Percentiles rank a stretch among this genome's conserved stretches.
Evolutionary conservation across 768 basidiomycete species (phyloP).

Genomic region (Leccinum imitatum): DNA sequence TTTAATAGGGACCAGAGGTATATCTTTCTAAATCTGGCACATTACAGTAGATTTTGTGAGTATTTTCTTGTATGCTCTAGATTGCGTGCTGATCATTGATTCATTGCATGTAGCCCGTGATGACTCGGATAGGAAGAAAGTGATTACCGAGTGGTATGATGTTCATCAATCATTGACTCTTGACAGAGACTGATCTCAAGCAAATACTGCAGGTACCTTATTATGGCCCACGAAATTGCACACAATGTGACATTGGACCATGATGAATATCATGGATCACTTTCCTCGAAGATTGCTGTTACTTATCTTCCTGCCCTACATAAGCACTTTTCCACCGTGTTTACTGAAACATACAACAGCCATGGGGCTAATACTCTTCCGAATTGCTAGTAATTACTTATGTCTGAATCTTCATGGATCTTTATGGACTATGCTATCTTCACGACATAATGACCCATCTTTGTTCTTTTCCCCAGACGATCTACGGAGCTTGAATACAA

Average conservation of each 20-base stretch:
- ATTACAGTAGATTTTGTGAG: conserved; percentile 13
- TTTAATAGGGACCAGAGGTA: conserved; percentile 17
- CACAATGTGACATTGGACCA: conserved; percentile 25
- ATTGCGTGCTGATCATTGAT: neutral
- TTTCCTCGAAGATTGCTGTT: conserved; percentile 16
- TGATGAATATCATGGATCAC: conserved; percentile 27
- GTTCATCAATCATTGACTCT: neutral
- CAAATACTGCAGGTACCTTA: conserved; percentile 22
- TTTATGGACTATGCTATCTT: neutral
- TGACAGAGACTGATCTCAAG: neutral
- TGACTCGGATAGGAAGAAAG: conserved; percentile 3
- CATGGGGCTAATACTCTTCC: too few species aligned
- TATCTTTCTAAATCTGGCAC: conserved; percentile 17
- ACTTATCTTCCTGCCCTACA: conserved; percentile 6
- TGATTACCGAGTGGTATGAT: conserved; percentile 13
- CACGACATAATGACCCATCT: neutral
- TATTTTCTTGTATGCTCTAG: neutral
- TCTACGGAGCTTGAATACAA: too few species aligned
- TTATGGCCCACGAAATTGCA: conserved; percentile 31
- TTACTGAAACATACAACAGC: neutral
- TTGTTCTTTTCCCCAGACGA: neutral
- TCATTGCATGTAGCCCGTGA: neutral
- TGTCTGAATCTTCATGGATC: neutral
- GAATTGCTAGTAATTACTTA: neutral
- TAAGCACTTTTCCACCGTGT: neutral